Percentiles rank a stretch among this genome's conserved stretches.
Conservation (phyloP, 176 grass and related monocot genomes). For the Oryza brachyantha region DNA sequence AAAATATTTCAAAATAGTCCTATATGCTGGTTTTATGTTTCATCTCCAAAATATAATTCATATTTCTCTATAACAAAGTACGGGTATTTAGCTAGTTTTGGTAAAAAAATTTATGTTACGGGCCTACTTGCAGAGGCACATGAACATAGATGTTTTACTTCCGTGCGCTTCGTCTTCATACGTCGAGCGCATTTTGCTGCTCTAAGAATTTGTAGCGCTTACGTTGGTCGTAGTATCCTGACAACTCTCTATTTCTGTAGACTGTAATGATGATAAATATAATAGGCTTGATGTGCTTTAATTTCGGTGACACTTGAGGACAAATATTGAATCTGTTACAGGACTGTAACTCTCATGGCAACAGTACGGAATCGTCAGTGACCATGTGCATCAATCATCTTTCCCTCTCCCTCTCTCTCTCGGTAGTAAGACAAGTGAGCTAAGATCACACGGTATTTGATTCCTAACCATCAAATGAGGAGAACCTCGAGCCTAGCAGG, state of each 20-base stretch:
- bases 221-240: background rate
- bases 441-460: conserved; percentile 20
- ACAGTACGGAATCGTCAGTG: background rate
- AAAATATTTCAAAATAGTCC: no score
- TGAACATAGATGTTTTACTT: background rate
- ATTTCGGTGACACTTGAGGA: no score
- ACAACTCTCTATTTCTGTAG: no score
- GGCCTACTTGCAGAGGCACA: background rate
- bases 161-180: background rate
- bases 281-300: no score
- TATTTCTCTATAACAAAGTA: no score
- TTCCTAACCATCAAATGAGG: conserved; percentile 19
- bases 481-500: conserved; percentile 27
- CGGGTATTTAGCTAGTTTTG: no score
- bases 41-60: no score
- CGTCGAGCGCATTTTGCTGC: background rate
- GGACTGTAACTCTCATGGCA: background rate
- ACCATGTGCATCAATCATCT: background rate
- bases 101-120: background rate
- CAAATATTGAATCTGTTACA: background rate
- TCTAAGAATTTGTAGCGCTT: background rate
- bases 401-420: background rate
- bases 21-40: no score
- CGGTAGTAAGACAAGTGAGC: no score
- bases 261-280: no score